Evolutionary conservation across 345 rosid species (phyloP), one percentile per base, ranked within the genome.

Genomic region (Eucalyptus regnans): DNA sequence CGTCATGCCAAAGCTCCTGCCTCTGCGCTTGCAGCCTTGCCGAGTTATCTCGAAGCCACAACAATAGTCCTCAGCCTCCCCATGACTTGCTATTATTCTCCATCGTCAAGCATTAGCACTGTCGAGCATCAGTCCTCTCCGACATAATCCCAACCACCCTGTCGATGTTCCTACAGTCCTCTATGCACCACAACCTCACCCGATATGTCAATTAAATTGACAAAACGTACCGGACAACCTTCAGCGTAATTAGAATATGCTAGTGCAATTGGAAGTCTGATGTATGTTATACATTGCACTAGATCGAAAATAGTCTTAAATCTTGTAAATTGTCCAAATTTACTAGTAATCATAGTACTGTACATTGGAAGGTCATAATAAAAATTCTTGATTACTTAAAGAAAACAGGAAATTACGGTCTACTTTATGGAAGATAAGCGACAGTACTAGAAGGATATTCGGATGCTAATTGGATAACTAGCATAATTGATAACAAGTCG

Each of bases 161-260:
- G 6, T 22, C 62, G 12, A 22, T 56, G 62, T 23, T 56, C 62
- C 29, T 23, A 56, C 62, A 56, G 6, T 56, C 13, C 13, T 56
- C 29, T 22, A 5, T 56, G 29, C 29, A 56, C 1, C 6, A 6
- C 29, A 56, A 56, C 62, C 58, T 52, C 58, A 52, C 25, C 58
- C 2, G 2, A 52, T 52, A 56, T 23, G 29, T 56, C 29, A 56
- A 56, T 23, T 23, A 23, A 56, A 56, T 56, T 56, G 62, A 56
- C 29, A 56, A 56, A 56, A 56, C 2, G 12, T 5, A 56, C 20
- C 9, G 1, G 62, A 56, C 62, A 22, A 56, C 62, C 29, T 56
- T 56, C 0, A 56, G 29, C 13, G 0, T 25, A 56, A 1, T 56
- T 56, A 9, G 3, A 56, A 56, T 56, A 56, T 56, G 29, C 1